A percentile compares a stretch with the other conserved stretches of the same genome.
These are phyloP conservation scores for Coemansia sp. DNA, from an alignment of 192 early-diverging fungal genomes.

Conservation along the genomic window DNA sequence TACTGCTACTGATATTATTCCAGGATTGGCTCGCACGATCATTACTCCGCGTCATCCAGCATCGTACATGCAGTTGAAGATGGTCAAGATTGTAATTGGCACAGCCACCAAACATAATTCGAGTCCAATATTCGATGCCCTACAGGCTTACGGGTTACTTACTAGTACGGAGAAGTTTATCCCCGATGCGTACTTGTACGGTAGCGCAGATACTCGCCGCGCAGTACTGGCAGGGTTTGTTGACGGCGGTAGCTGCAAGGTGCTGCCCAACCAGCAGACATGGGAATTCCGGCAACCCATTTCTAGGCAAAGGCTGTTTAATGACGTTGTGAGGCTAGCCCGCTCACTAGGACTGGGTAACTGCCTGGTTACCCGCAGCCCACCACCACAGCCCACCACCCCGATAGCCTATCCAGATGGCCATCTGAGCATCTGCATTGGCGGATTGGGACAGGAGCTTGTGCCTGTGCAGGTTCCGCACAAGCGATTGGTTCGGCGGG, in stretches of 20 bases:
- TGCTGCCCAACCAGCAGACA: not conserved
- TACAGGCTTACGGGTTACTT: slow-evolving; percentile 10
- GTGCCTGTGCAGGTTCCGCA: slow-evolving; percentile 15
- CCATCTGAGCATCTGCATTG: slow-evolving; percentile 7
- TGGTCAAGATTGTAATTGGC: slow-evolving; percentile 14
- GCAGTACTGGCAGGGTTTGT: slow-evolving; percentile 12
- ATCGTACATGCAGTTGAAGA: not conserved
- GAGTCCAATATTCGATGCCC: slow-evolving; percentile 7
- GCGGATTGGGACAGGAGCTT: slow-evolving; percentile 16
- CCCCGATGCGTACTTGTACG: slow-evolving; percentile 12
- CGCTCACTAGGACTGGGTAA: slow-evolving; percentile 21
- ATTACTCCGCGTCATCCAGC: slow-evolving; percentile 13
- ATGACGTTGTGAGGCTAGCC: slow-evolving; percentile 10
- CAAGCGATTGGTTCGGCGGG: not conserved
- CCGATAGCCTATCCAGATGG: not conserved
- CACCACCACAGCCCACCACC: not conserved
- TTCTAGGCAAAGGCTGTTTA: slow-evolving; percentile 2
- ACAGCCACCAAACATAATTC: not conserved
- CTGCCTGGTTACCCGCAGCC: slow-evolving; percentile 1
- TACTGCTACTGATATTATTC: not conserved
- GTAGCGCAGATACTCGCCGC: slow-evolving; percentile 10
- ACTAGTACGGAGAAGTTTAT: not conserved
- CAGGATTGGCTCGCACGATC: slow-evolving; percentile 4
- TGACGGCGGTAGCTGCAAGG: slow-evolving; percentile 8
- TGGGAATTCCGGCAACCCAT: slow-evolving; percentile 14